Percentiles rank a stretch among this genome's conserved stretches.
Evolutionary conservation across 179 eudicot species (phyloP).

Genomic region (Silene coronaria): DNA sequence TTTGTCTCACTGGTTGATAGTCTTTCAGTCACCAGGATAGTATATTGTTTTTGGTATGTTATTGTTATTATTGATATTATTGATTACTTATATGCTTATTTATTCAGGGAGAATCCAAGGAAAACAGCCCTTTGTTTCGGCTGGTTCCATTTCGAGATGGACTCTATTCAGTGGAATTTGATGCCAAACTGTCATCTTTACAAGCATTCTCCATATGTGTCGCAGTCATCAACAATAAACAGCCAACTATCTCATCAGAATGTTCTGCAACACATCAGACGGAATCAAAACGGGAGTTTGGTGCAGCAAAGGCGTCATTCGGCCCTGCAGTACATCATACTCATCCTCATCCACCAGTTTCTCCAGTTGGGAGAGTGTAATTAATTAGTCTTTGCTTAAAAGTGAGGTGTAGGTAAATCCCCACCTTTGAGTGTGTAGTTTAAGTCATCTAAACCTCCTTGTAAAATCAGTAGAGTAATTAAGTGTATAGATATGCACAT

Average conservation of each 20-base stretch:
- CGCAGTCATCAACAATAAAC: slow-evolving; percentile 44
- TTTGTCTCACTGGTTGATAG: too few relatives aligned
- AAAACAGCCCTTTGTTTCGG: slow-evolving; percentile 45
- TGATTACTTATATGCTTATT: background rate
- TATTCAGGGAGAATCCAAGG: slow-evolving; percentile 46
- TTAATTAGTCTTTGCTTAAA: background rate
- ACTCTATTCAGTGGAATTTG: slow-evolving; percentile 55
- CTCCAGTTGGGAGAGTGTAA: slow-evolving; percentile 74
- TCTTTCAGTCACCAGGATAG: too few relatives aligned
- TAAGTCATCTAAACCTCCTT: slow-evolving; percentile 9
- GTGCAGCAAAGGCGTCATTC: slow-evolving; percentile 21
- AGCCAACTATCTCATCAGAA: slow-evolving; percentile 26
- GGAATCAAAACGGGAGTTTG: slow-evolving; percentile 21
- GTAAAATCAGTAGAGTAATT: slow-evolving; percentile 11
- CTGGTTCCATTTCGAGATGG: slow-evolving; percentile 52
- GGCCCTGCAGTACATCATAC: slow-evolving; percentile 22
- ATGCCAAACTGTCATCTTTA: slow-evolving; percentile 48
- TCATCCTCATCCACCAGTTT: slow-evolving; percentile 48
- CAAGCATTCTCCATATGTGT: slow-evolving; percentile 73
- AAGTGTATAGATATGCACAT: slow-evolving; percentile 25
- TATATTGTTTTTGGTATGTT: too few relatives aligned
- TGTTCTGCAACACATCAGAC: slow-evolving; percentile 17
- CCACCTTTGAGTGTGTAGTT: slow-evolving; percentile 18
- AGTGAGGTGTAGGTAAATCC: slow-evolving; percentile 6
- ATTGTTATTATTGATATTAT: too few relatives aligned